These are phyloP conservation scores for Arthroderma sp. DNA, from an alignment of 2,329 filamentous ascomycete species.

Conservation along the genomic window DNA sequence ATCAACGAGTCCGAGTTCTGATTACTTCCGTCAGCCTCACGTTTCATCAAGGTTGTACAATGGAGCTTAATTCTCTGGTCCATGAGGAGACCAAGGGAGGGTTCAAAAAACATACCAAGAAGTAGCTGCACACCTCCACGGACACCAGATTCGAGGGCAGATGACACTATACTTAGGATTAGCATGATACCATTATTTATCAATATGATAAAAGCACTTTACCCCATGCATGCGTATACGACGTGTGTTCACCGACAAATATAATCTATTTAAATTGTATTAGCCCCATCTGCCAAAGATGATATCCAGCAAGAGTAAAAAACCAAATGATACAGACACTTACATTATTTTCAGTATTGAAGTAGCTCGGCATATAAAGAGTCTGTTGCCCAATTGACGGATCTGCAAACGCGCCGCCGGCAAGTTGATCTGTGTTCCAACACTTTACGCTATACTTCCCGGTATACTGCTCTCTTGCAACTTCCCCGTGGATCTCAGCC, in stretches of 20 bases:
- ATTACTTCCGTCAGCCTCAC: not conserved
- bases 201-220: not conserved
- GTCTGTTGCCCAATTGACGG: conserved; percentile 22
- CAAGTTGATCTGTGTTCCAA: conserved; percentile 20
- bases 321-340: not conserved
- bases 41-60: not conserved
- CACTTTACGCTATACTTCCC: conserved; percentile 22
- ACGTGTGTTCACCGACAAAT: conserved; percentile 24
- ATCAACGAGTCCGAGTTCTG: conserved; percentile 49
- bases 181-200: too few relatives aligned
- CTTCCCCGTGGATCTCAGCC: conserved; percentile 18
- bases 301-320: too few relatives aligned
- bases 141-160: conserved; percentile 15
- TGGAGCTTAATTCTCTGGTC: not conserved
- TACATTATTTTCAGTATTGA: conserved; percentile 21
- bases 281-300: too few relatives aligned
- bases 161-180: conserved; percentile 7
- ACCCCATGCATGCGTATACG: conserved; percentile 24
- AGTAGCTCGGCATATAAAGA: conserved; percentile 22
- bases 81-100: not conserved
- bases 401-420: conserved; percentile 18
- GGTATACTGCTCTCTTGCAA: conserved; percentile 18
- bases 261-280: conserved; percentile 14
- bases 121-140: conserved; percentile 20
- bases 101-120: conserved; percentile 3